Evolutionary conservation across 176 grass and related monocot species (phyloP).

Genomic region (Oryza punctata): DNA sequence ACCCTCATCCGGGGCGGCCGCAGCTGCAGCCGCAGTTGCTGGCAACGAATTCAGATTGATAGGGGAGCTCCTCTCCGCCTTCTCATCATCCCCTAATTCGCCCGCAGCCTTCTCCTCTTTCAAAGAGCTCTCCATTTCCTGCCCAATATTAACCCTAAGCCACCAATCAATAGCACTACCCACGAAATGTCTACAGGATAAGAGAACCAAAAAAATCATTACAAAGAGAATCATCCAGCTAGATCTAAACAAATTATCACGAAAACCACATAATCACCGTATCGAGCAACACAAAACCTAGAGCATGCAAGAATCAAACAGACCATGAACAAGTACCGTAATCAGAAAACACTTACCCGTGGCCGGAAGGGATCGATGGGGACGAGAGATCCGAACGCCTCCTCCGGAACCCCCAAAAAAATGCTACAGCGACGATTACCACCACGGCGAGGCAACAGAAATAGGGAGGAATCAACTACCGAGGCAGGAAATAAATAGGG

Average conservation of each 20-base stretch:
- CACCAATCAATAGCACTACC: not conserved
- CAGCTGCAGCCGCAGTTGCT: not conserved
- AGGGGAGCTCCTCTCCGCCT: conserved; percentile 39
- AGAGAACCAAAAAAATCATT: not conserved
- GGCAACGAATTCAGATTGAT: conserved; percentile 66
- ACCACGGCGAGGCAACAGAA: conserved; percentile 6
- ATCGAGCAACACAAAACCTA: not conserved
- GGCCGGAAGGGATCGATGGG: conserved; percentile 8
- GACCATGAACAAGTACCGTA: not conserved
- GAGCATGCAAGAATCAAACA: not conserved
- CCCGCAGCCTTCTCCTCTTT: conserved; percentile 2
- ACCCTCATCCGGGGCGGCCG: not conserved
- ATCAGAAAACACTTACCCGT: conserved; percentile 25
- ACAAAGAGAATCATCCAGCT: conserved; percentile 1
- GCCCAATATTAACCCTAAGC: conserved; percentile 23
- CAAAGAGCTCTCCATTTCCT: conserved; percentile 17
- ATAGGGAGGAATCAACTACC: not conserved
- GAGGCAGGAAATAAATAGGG: conserved; percentile 43
- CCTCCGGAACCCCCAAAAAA: not conserved
- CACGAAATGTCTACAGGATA: conserved; percentile 7
- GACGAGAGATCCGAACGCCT: conserved; percentile 20
- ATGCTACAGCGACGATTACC: conserved; percentile 11
- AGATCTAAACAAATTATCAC: conserved; percentile 17
- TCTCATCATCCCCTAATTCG: conserved; percentile 12
- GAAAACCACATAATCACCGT: not conserved